Percentiles rank a stretch among this genome's conserved stretches.
These are phyloP conservation scores for Daucus carota DNA, from an alignment of 129 eudicot species.

Conservation along the genomic window DNA sequence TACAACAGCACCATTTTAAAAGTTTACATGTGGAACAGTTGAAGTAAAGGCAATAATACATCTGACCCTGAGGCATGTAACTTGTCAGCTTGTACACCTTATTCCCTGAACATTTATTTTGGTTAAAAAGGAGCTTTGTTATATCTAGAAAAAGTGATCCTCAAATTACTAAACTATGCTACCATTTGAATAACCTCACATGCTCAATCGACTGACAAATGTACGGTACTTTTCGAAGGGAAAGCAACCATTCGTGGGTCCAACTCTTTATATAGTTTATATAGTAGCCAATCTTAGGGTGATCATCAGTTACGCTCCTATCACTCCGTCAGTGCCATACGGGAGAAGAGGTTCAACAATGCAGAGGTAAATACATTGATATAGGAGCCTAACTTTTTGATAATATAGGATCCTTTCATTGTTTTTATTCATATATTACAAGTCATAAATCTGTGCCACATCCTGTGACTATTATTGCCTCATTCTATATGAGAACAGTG, in stretches of 20 bases:
- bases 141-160: background rate
- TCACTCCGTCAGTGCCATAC: background rate
- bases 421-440: background rate
- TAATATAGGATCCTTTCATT: too few species aligned
- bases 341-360: background rate
- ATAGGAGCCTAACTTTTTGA: background rate
- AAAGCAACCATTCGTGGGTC: background rate
- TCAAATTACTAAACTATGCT: background rate
- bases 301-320: background rate
- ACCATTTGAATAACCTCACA: background rate
- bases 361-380: background rate
- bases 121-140: background rate
- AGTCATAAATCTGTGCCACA: background rate
- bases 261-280: background rate
- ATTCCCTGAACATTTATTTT: background rate
- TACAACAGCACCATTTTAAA: too few species aligned
- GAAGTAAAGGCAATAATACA: background rate
- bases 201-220: too few species aligned
- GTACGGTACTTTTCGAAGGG: background rate
- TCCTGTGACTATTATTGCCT: background rate
- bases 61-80: background rate
- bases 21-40: too few species aligned
- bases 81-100: background rate
- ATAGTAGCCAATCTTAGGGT: background rate
- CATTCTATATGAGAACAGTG: background rate